phyloP scores from a whole-genome alignment of 257 asterid species.

The Petrea volubilis region DNA sequence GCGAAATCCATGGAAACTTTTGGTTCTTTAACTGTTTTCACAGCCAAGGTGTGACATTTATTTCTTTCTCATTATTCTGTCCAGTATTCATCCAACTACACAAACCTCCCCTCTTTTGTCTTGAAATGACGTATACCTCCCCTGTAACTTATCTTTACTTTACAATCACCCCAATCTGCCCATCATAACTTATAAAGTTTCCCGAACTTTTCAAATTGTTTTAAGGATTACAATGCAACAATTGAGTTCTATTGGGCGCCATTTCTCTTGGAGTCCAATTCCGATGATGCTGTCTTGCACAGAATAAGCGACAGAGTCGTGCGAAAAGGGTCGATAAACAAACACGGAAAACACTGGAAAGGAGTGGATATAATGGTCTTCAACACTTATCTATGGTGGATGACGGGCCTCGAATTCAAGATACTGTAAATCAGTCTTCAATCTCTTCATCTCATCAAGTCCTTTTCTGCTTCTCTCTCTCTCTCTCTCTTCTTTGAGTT shows the following conservation, averaged over 20 bases:
- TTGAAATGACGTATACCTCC: too few relatives aligned
- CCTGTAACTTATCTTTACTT: too few relatives aligned
- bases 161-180: too few relatives aligned
- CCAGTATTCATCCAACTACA: not conserved
- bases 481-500: too few relatives aligned
- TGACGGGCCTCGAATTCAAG: constrained; percentile 48
- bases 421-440: constrained; percentile 28
- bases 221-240: constrained; percentile 59
- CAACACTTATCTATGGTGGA: constrained; percentile 67
- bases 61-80: not conserved
- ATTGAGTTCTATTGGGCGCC: constrained; percentile 72
- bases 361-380: constrained; percentile 63
- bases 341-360: constrained; percentile 62
- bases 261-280: constrained; percentile 59
- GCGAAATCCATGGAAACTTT: constrained; percentile 67
- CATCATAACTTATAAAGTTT: too few relatives aligned
- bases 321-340: constrained; percentile 56
- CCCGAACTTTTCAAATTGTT: not conserved
- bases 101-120: too few relatives aligned
- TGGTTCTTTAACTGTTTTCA: constrained; percentile 67
- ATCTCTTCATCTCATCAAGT: not conserved
- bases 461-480: not conserved
- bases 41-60: constrained; percentile 73
- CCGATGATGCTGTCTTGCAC: constrained; percentile 47
- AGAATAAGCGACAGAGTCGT: constrained; percentile 45